Percentiles rank a stretch among this genome's conserved stretches.
Evolutionary conservation across 495 filamentous ascomycete species (phyloP).

Genomic region (Neurospora sp.): DNA sequence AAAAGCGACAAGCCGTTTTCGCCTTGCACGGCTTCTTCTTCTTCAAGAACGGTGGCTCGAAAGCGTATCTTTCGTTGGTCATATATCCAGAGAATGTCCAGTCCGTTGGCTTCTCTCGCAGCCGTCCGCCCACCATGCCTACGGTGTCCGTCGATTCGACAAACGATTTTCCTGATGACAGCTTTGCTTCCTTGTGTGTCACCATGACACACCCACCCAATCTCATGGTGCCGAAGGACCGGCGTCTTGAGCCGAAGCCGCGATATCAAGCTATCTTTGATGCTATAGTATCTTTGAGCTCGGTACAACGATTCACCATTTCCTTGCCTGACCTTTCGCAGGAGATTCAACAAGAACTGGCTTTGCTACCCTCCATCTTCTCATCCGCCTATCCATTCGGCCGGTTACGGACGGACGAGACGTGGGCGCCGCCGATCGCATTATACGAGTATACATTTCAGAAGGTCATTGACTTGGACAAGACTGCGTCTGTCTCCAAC

Average conservation of each 20-base stretch:
- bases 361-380: conserved; percentile 1
- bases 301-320: neutral
- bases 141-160: neutral
- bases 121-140: neutral
- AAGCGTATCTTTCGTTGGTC: neutral
- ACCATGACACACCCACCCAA: neutral
- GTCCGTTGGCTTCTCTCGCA: neutral
- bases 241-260: neutral
- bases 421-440: neutral
- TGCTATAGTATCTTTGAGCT: neutral
- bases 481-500: too few species aligned
- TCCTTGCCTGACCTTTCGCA: neutral
- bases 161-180: neutral
- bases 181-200: neutral
- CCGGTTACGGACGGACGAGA: neutral
- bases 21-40: neutral
- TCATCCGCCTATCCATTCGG: neutral
- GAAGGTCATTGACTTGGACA: neutral
- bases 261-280: neutral
- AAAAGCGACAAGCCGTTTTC: neutral
- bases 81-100: neutral
- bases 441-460: neutral
- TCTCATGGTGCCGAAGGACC: conserved; percentile 1
- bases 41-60: neutral
- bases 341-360: neutral